Evolutionary conservation across 371 early-diverging fungal species (phyloP).

Genomic region (Mucor racemosus): DNA sequence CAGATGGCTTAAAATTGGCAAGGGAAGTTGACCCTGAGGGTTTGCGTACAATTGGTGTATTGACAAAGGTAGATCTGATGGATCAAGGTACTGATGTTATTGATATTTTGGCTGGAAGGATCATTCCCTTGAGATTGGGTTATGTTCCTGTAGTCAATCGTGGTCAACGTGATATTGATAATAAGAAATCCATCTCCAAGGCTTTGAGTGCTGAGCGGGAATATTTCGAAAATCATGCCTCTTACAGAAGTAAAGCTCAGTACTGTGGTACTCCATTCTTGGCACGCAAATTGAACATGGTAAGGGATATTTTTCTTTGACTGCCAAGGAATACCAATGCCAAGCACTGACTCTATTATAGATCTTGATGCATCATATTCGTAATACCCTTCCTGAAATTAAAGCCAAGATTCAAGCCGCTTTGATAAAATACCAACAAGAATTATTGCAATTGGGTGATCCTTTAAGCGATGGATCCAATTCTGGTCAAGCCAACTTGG

Average conservation of each 20-base stretch:
- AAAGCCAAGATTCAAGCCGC: conserved; percentile 91
- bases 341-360: not conserved
- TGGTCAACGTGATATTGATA: conserved; percentile 95
- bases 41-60: conserved; percentile 96
- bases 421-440: conserved; percentile 83
- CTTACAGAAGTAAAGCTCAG: conserved; percentile 94
- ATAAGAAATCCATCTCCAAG: conserved; percentile 83
- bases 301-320: not conserved
- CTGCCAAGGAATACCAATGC: not conserved
- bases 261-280: conserved; percentile 99
- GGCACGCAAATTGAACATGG: conserved; percentile 91
- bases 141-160: conserved; percentile 97
- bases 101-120: conserved; percentile 97
- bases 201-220: conserved; percentile 89
- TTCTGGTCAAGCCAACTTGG: conserved; percentile 70
- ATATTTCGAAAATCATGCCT: conserved; percentile 93
- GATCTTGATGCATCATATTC: conserved; percentile 97
- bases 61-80: conserved; percentile 99
- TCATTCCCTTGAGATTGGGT: conserved; percentile 94
- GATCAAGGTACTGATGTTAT: conserved; percentile 99
- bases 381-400: conserved; percentile 95
- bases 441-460: conserved; percentile 89
- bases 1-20: conserved; percentile 96
- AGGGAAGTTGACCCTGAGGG: conserved; percentile 98
- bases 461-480: conserved; percentile 81